A percentile compares a stretch with the other conserved stretches of the same genome.
Conservation (phyloP, 352 stramenopile genomes). For the Phytophthora palmivora region DNA sequence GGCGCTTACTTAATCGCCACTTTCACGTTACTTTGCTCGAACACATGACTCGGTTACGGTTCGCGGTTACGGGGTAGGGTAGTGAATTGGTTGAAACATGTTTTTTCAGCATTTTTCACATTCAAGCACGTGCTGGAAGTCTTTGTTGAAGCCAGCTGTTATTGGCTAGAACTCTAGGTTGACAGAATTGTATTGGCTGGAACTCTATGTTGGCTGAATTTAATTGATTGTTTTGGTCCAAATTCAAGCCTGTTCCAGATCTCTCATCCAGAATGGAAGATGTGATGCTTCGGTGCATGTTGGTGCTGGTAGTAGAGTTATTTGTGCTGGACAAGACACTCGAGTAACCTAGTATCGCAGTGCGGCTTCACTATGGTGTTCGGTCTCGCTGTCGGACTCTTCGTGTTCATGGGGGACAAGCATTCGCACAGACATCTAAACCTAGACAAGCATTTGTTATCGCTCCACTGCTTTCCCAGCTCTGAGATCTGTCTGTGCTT, state of each 20-base stretch:
- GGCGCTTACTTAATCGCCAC: conserved; percentile 48
- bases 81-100: no score
- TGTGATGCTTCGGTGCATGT: conserved; percentile 77
- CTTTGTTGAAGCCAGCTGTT: no score
- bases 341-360: conserved; percentile 85
- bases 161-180: no score
- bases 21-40: conserved; percentile 19
- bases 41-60: conserved; percentile 2
- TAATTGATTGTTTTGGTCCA: no score
- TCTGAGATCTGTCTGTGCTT: conserved; percentile 88
- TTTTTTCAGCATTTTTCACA: no score
- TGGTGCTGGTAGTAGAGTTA: conserved; percentile 84
- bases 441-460: conserved; percentile 78
- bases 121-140: no score
- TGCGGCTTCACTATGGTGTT: conserved; percentile 85
- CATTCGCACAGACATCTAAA: conserved; percentile 79
- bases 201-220: no score
- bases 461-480: conserved; percentile 78
- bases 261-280: conserved; percentile 82
- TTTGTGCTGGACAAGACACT: conserved; percentile 87
- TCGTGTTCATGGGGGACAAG: conserved; percentile 72
- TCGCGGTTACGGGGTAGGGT: conserved; percentile 6
- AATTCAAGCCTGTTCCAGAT: no score
- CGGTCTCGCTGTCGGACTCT: conserved; percentile 68
- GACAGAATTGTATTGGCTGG: no score